Base-by-base conservation (phyloP, 2,329 filamentous ascomycete genomes). In the Pseudopyricularia cyperi region DNA sequence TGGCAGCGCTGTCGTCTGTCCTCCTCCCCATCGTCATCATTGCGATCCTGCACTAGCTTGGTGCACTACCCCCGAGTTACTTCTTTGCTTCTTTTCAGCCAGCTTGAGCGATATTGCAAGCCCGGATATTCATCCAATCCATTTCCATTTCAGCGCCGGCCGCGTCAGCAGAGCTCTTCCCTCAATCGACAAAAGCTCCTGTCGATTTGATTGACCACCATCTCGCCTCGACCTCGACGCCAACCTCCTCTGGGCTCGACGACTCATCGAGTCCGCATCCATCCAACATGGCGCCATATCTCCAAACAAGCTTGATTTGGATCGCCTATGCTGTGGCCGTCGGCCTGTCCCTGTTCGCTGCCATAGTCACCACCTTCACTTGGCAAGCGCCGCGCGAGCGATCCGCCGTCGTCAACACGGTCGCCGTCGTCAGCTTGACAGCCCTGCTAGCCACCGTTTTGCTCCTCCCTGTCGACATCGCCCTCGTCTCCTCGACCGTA, bases 221-320 rank as follows among this genome's bases (percentile, higher is more conserved):
- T 8, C 22, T 14, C 22, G n/a, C 17, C 22, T 44, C 39, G 6
- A 19, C 22, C 19, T 44, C 9, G 22, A 19, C 39, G 12, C 39
- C 22, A 44, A 44, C 4, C 28, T 44, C 19, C 3, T 44, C 6
- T 26, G 12, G 24, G 15, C 19, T 44, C 39, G 22, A 7, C 22
- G 15, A 26, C 15, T 26, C 22, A 44, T 28, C 39, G 22, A 44
- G 39, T 44, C 39, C 24, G 15, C 39, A 44, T 1, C 17, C 22
- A 15, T 6, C 33, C 51, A 52, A 47, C 11, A 52, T 52, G 46
- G 44, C 46, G 28, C 46, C 44, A 62, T 74, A 93, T 64, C 80
- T 96, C 56, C 89, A 94, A 66, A 86, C 85, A 52, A 88, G 87
- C 63, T 76, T 97, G 58, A 97, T 97, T 67, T 98, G 93, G 93